These are phyloP conservation scores for Ophiostoma fasciatum DNA, from an alignment of 2,329 filamentous ascomycete genomes.

Conservation along the genomic window DNA sequence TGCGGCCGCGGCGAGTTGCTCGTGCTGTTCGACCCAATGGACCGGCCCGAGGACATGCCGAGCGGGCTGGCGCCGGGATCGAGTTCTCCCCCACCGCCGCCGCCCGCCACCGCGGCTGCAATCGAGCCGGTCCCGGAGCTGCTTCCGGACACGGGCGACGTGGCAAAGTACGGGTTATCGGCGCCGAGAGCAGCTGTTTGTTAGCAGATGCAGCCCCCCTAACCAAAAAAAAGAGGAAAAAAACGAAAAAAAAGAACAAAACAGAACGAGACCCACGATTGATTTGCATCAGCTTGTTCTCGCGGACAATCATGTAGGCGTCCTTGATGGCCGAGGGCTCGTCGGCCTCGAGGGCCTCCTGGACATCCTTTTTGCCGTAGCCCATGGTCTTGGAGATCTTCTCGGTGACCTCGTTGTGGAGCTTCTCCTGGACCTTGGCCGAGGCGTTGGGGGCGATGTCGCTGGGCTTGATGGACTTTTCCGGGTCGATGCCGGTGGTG, in stretches of 20 bases:
- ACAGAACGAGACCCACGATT: conserved; percentile 76
- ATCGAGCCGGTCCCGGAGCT: conserved; percentile 40
- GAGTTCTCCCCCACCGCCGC: conserved; percentile 14
- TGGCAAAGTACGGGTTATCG: conserved; percentile 28
- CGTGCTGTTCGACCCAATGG: conserved; percentile 33
- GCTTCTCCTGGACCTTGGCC: conserved; percentile 66
- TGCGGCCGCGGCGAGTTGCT: conserved; percentile 38
- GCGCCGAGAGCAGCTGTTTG: conserved; percentile 26
- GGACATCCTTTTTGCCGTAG: conserved; percentile 86
- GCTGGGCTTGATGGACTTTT: conserved; percentile 74
- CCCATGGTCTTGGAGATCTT: conserved; percentile 98
- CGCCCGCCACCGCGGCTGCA: conserved; percentile 29
- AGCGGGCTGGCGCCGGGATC: conserved; percentile 33
- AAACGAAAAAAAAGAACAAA: too few species aligned
- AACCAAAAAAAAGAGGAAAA: not conserved
- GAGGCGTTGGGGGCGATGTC: conserved; percentile 69
- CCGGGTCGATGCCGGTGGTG: conserved; percentile 86
- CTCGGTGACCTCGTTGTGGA: conserved; percentile 83
- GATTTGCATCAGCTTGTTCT: conserved; percentile 93
- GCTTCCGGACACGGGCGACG: conserved; percentile 33
- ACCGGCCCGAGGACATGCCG: conserved; percentile 40
- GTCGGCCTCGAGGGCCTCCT: conserved; percentile 79
- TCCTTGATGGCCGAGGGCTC: conserved; percentile 98
- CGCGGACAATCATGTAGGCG: conserved; percentile 92
- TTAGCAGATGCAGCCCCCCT: not conserved